phyloP scores from a whole-genome alignment of 2,329 filamentous ascomycete species.

The Ciborinia camelliae region DNA sequence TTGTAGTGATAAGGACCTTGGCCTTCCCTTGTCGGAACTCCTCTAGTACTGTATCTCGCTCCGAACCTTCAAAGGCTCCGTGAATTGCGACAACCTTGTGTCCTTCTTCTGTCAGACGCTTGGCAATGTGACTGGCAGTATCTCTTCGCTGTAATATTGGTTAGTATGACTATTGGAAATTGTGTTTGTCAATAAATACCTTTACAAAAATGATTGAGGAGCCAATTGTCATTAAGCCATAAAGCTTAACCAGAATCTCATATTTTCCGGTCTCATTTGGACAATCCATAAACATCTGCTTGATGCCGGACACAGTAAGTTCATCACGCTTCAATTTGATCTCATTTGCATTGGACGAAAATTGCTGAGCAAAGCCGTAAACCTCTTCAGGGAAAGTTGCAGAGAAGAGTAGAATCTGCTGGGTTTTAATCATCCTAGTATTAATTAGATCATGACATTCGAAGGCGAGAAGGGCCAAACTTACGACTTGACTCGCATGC shows the following conservation, averaged over 20 bases:
- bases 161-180: not conserved
- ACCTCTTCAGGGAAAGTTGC: conserved; percentile 93
- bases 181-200: conserved; percentile 47
- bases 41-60: conserved; percentile 81
- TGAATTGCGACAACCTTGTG: conserved; percentile 90
- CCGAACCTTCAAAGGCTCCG: conserved; percentile 77
- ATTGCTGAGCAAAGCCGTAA: conserved; percentile 75
- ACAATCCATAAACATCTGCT: conserved; percentile 96
- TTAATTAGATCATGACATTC: conserved; percentile 21
- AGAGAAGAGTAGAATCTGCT: conserved; percentile 94
- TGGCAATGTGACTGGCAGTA: conserved; percentile 81
- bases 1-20: conserved; percentile 97
- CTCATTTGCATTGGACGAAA: conserved; percentile 80
- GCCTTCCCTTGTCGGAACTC: conserved; percentile 81
- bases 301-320: conserved; percentile 93
- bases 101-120: conserved; percentile 80
- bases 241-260: conserved; percentile 82
- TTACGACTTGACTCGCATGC: conserved; percentile 80
- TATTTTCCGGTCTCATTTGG: conserved; percentile 80
- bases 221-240: conserved; percentile 92
- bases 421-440: conserved; percentile 61
- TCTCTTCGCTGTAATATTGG: conserved; percentile 64
- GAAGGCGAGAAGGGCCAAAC: conserved; percentile 36
- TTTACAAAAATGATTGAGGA: conserved; percentile 98
- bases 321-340: conserved; percentile 87